These are phyloP conservation scores for Myriosclerotinia duriaeana DNA, from an alignment of 2,329 filamentous ascomycete genomes.

Conservation along the genomic window DNA sequence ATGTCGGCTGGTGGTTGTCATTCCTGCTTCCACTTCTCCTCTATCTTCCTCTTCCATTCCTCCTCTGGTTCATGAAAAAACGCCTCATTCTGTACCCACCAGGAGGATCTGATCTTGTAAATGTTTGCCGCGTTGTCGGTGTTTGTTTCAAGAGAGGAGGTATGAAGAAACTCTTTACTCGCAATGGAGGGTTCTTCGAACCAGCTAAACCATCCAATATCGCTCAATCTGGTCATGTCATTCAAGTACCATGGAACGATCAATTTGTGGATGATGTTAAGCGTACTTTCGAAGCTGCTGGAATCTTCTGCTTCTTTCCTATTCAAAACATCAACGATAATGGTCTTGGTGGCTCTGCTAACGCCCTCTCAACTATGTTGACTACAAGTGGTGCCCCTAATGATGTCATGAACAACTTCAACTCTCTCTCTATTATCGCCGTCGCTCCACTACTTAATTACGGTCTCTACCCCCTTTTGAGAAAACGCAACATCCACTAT, in stretches of 20 bases:
- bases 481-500: constrained; percentile 62
- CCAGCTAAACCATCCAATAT: constrained; percentile 65
- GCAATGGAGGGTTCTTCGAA: constrained; percentile 59
- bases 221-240: constrained; percentile 53
- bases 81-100: constrained; percentile 48
- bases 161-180: constrained; percentile 62
- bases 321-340: constrained; percentile 44
- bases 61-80: constrained; percentile 48
- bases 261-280: constrained; percentile 76
- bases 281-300: constrained; percentile 67
- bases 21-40: constrained; percentile 54
- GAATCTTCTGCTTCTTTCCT: constrained; percentile 60
- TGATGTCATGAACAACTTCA: constrained; percentile 73
- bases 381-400: constrained; percentile 69
- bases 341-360: constrained; percentile 52
- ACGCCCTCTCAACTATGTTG: constrained; percentile 59
- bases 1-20: constrained; percentile 52
- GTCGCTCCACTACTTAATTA: constrained; percentile 70
- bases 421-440: constrained; percentile 72
- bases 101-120: constrained; percentile 48
- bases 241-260: constrained; percentile 78
- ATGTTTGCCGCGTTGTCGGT: constrained; percentile 47
- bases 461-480: constrained; percentile 66
- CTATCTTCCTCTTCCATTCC: constrained; percentile 58
- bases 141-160: constrained; percentile 51